Conservation (phyloP, 1,139 yeast species). For the Lodderomyces parapsilosis region DNA sequence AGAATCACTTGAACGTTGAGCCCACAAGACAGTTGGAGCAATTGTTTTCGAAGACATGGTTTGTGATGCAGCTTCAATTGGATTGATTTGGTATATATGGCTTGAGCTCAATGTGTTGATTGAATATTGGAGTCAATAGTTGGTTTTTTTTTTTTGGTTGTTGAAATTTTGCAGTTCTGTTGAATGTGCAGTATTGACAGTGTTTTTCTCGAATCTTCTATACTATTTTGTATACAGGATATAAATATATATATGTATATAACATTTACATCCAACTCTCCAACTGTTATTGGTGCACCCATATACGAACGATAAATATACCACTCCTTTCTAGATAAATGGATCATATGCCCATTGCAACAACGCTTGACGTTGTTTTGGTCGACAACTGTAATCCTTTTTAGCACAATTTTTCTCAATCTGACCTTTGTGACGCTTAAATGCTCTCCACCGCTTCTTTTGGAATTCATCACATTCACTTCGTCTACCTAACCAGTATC, state of each 20-base stretch:
- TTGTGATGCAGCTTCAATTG: background rate
- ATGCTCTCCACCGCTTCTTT: conserved; percentile 8
- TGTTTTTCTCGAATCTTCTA: too few relatives aligned
- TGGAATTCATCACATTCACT: conserved; percentile 5
- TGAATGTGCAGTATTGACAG: too few relatives aligned
- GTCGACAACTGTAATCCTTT: conserved; percentile 6
- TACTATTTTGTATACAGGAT: too few relatives aligned
- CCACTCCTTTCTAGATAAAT: conserved; percentile 4
- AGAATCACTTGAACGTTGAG: conserved; percentile 81
- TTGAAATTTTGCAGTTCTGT: too few relatives aligned
- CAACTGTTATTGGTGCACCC: too few relatives aligned
- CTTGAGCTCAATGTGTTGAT: too few relatives aligned
- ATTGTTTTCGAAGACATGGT: conserved; percentile 3
- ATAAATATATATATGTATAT: too few relatives aligned
- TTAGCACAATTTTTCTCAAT: conserved; percentile 5
- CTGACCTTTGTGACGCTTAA: conserved; percentile 8
- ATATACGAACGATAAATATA: too few relatives aligned
- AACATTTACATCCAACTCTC: too few relatives aligned
- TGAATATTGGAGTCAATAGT: too few relatives aligned
- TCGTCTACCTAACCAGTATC: conserved; percentile 8
- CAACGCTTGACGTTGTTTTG: conserved; percentile 8
- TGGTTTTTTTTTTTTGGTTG: background rate
- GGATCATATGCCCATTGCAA: conserved; percentile 9
- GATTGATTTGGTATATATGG: too few relatives aligned
- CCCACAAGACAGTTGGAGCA: conserved; percentile 70